Percentiles rank a stretch among this genome's conserved stretches.
Evolutionary conservation across 805 yeast species (phyloP).

Genomic region (Huiozyma sinensis): DNA sequence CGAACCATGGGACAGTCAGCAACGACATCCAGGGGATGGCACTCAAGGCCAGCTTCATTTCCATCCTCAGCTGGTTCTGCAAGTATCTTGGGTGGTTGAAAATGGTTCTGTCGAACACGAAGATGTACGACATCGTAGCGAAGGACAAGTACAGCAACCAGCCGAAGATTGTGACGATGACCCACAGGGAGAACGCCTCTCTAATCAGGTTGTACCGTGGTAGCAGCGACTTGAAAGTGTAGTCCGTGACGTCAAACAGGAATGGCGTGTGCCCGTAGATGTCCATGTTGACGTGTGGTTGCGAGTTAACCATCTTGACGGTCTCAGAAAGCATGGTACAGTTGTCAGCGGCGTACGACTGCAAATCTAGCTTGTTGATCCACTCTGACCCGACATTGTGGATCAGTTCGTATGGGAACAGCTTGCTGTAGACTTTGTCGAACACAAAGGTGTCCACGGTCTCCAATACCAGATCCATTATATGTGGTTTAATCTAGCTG

Average conservation of each 20-base stretch:
- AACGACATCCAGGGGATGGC: conserved; percentile 87
- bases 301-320: conserved; percentile 7
- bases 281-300: conserved; percentile 1
- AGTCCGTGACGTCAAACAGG: conserved; percentile 44
- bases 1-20: conserved; percentile 83
- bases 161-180: conserved; percentile 73
- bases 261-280: conserved; percentile 54
- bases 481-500: background rate
- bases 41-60: conserved; percentile 63
- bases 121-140: conserved; percentile 66
- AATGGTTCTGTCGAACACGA: conserved; percentile 77
- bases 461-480: conserved; percentile 89
- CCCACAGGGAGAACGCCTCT: conserved; percentile 54
- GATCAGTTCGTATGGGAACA: conserved; percentile 49
- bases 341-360: conserved; percentile 13
- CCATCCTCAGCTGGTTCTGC: conserved; percentile 84
- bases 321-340: conserved; percentile 15
- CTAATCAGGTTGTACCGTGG: conserved; percentile 65
- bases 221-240: conserved; percentile 56
- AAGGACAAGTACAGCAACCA: conserved; percentile 67
- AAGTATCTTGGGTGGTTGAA: conserved; percentile 94
- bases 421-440: conserved; percentile 62
- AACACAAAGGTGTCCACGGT: conserved; percentile 59
- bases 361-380: background rate
- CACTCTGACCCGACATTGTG: background rate